Evolutionary conservation across 371 early-diverging fungal genomes (phyloP).

Genomic region (Mortierella sp.): DNA sequence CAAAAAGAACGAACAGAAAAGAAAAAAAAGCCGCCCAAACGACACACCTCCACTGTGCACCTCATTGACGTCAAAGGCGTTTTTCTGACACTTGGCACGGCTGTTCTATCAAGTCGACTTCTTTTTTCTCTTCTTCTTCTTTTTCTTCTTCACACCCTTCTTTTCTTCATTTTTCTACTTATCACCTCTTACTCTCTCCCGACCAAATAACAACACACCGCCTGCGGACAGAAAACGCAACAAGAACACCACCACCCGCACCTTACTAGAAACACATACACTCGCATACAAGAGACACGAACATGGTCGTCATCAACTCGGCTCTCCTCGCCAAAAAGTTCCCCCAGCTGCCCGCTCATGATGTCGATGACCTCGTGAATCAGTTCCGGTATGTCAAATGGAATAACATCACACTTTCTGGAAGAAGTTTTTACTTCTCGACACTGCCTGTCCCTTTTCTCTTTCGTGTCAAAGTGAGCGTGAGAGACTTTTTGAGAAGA

Average conservation of each 20-base stretch:
- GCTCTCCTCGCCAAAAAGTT: slow-evolving; percentile 70
- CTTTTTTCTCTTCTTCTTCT: neutral
- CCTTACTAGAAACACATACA: neutral
- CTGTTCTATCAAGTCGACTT: neutral
- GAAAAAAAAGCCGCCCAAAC: neutral
- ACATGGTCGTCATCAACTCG: slow-evolving; percentile 57
- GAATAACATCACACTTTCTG: neutral
- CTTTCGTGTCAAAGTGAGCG: neutral
- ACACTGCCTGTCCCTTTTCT: neutral
- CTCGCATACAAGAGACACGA: neutral
- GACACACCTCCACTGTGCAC: neutral
- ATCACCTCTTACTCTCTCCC: neutral
- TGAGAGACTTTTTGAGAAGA: slow-evolving; percentile 2
- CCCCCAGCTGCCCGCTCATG: slow-evolving; percentile 72
- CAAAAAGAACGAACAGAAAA: neutral
- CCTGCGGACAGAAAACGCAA: neutral
- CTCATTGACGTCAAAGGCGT: neutral
- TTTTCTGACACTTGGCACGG: neutral
- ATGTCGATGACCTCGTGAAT: slow-evolving; percentile 72
- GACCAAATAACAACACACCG: neutral
- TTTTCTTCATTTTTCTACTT: neutral
- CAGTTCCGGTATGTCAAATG: slow-evolving; percentile 69
- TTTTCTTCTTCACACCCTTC: neutral
- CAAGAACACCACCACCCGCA: neutral
- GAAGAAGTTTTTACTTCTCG: neutral